These are phyloP conservation scores for Digitaria exilis DNA, from an alignment of 202 grass and related monocot species.

Conservation along the genomic window DNA sequence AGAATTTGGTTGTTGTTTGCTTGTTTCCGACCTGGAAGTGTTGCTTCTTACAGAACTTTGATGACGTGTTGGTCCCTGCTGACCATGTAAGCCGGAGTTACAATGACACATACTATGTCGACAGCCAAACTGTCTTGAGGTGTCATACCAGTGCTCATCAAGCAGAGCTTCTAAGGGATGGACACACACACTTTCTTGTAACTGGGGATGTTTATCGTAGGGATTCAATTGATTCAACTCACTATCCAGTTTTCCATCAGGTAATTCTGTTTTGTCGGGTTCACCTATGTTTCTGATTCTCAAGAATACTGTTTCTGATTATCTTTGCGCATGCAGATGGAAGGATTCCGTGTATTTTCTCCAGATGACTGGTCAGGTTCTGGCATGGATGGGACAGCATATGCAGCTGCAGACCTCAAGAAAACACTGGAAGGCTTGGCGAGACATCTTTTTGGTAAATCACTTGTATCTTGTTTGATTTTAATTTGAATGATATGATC, in stretches of 20 bases:
- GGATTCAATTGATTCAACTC: slow-evolving; percentile 94
- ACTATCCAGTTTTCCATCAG: slow-evolving; percentile 99
- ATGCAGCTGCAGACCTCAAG: slow-evolving; percentile 84
- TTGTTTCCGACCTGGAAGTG: slow-evolving; percentile 33
- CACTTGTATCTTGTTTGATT: slow-evolving; percentile 1
- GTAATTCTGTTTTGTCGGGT: slow-evolving; percentile 33
- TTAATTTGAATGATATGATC: neutral
- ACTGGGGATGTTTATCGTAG: slow-evolving; percentile 97
- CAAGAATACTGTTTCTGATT: slow-evolving; percentile 26
- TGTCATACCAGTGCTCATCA: slow-evolving; percentile 98
- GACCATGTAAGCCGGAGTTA: slow-evolving; percentile 97
- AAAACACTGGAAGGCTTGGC: slow-evolving; percentile 92
- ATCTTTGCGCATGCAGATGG: slow-evolving; percentile 70
- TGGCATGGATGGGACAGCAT: slow-evolving; percentile 74
- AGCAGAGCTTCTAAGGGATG: slow-evolving; percentile 86
- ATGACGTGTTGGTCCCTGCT: slow-evolving; percentile 89
- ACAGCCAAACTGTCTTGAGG: slow-evolving; percentile 86
- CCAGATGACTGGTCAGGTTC: slow-evolving; percentile 79
- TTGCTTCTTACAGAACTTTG: slow-evolving; percentile 78
- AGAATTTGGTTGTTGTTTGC: neutral
- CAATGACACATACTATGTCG: slow-evolving; percentile 98
- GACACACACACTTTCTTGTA: slow-evolving; percentile 91
- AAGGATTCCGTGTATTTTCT: slow-evolving; percentile 88
- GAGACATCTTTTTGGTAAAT: slow-evolving; percentile 89
- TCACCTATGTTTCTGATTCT: slow-evolving; percentile 11